Percentiles rank a stretch among this genome's conserved stretches.
These are phyloP conservation scores for Striga hermonthica DNA, from an alignment of 305 asterid species.

Conservation along the genomic window DNA sequence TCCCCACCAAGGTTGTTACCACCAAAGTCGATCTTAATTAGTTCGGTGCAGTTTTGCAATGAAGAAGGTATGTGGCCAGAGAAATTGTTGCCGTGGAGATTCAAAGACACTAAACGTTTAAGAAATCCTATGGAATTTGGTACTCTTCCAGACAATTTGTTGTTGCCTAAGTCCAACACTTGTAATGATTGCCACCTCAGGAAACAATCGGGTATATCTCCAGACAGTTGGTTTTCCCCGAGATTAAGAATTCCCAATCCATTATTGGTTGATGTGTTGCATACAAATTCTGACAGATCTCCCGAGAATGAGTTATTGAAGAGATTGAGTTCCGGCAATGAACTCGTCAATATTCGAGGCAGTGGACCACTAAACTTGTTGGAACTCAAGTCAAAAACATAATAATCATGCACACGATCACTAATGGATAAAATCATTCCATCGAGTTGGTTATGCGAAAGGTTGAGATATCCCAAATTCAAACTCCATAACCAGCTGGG, in stretches of 20 bases:
- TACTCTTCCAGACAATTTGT: not conserved
- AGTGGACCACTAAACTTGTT: slow-evolving; percentile 1
- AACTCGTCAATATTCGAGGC: not conserved
- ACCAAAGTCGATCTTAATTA: slow-evolving; percentile 28
- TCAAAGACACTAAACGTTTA: slow-evolving; percentile 6
- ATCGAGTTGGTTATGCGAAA: slow-evolving; percentile 28
- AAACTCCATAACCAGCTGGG: slow-evolving; percentile 40
- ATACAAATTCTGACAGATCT: not conserved
- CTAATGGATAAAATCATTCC: slow-evolving; percentile 23
- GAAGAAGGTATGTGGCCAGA: slow-evolving; percentile 35
- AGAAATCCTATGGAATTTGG: slow-evolving; percentile 1
- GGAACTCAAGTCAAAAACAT: not conserved
- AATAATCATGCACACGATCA: not conserved
- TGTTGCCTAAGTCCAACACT: not conserved
- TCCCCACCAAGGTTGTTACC: slow-evolving; percentile 25
- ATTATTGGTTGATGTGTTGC: not conserved
- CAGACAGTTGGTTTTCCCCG: not conserved
- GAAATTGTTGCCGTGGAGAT: slow-evolving; percentile 23
- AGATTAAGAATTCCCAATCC: not conserved
- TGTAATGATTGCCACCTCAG: slow-evolving; percentile 8
- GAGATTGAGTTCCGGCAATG: slow-evolving; percentile 29
- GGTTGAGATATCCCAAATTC: not conserved
- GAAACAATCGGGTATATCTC: slow-evolving; percentile 3
- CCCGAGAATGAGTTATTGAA: slow-evolving; percentile 36
- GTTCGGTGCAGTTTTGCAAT: slow-evolving; percentile 24